A percentile compares a stretch with the other conserved stretches of the same genome.
Conservation (phyloP, 164 flowering plant genomes). For the Cinnamomum chago region DNA sequence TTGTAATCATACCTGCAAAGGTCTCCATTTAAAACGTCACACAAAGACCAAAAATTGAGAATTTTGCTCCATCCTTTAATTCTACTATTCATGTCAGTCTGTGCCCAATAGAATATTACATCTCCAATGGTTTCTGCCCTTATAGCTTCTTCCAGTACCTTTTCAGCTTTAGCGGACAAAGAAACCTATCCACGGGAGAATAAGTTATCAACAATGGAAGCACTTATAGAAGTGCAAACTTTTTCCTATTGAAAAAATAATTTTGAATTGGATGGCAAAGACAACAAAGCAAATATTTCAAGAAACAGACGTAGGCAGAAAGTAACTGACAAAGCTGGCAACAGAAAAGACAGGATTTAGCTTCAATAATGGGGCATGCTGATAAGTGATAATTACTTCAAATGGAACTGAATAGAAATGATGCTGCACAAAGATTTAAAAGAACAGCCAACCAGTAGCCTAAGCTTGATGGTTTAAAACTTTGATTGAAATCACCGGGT, state of each 20-base stretch:
- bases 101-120: constrained; percentile 78
- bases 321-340: neutral
- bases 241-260: too few relatives aligned
- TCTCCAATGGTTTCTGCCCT: constrained; percentile 60
- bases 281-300: neutral
- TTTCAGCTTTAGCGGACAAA: constrained; percentile 66
- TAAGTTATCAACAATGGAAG: too few relatives aligned
- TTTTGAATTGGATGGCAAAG: neutral
- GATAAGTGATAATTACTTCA: too few relatives aligned
- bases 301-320: neutral
- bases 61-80: constrained; percentile 30
- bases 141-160: constrained; percentile 58
- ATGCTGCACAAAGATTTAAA: too few relatives aligned
- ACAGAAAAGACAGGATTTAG: too few relatives aligned
- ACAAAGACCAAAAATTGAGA: constrained; percentile 84
- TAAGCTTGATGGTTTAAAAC: too few relatives aligned
- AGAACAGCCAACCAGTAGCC: too few relatives aligned
- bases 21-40: constrained; percentile 87
- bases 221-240: too few relatives aligned
- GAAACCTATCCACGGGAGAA: constrained; percentile 44
- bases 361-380: too few relatives aligned
- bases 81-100: constrained; percentile 43
- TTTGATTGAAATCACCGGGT: too few relatives aligned
- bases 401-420: too few relatives aligned
- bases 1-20: constrained; percentile 57